Evolutionary conservation across 2,329 filamentous ascomycete species (phyloP).

Genomic region (Curvularia sp.): DNA sequence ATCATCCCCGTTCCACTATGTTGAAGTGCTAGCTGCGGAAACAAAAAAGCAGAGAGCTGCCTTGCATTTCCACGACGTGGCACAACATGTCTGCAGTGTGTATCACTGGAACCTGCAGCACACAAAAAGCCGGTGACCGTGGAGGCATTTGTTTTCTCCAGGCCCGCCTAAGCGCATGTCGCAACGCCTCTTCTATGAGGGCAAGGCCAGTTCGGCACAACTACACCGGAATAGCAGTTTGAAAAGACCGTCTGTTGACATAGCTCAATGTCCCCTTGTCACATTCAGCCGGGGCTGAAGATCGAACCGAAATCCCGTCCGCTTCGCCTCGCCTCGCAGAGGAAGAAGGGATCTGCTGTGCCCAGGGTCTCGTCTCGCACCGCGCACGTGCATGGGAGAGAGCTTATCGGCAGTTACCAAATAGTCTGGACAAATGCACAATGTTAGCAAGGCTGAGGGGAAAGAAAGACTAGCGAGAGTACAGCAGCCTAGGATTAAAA

Average conservation of each 20-base stretch:
- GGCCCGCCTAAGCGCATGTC: constrained; percentile 7
- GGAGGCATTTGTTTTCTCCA: background rate
- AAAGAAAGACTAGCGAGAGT: constrained; percentile 1
- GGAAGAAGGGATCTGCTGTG: background rate
- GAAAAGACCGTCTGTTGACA: constrained; percentile 9
- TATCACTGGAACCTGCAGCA: background rate
- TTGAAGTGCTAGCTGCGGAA: background rate
- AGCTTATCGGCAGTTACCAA: background rate
- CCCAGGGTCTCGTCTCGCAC: constrained; percentile 4
- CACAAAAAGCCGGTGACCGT: background rate
- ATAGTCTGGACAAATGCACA: constrained; percentile 6
- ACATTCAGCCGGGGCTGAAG: constrained; percentile 9
- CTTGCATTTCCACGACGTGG: background rate
- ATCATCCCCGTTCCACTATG: background rate
- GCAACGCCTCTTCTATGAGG: background rate
- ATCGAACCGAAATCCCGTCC: constrained; percentile 15
- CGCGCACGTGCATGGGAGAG: constrained; percentile 11
- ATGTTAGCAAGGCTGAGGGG: background rate
- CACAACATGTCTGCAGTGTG: background rate
- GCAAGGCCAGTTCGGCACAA: background rate
- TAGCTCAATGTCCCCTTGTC: constrained; percentile 4
- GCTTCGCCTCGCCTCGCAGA: constrained; percentile 12
- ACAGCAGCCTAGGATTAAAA: background rate
- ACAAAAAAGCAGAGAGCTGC: background rate
- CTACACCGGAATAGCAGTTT: constrained; percentile 18